Conservation (phyloP, 495 filamentous ascomycete genomes). For the Annulohypoxylon maeteangense region DNA sequence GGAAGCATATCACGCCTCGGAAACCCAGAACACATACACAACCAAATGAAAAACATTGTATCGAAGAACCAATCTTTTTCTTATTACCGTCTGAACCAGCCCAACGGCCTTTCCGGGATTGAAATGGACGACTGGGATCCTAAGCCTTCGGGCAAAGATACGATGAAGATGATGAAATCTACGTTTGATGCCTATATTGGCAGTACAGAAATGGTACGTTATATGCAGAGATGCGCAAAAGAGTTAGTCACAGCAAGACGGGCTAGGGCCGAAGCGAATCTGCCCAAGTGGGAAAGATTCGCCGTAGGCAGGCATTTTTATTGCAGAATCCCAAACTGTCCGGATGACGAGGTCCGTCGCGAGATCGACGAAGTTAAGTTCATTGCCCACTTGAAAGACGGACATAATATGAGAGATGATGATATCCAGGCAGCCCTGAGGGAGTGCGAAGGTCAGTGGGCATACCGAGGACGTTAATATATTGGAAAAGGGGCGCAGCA, state of each 20-base stretch:
- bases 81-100: slow-evolving; percentile 22
- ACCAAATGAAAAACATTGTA: neutral
- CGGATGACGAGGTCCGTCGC: neutral
- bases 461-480: neutral
- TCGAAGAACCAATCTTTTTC: neutral
- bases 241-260: slow-evolving; percentile 15
- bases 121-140: slow-evolving; percentile 31
- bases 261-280: neutral
- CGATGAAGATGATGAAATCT: neutral
- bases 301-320: slow-evolving; percentile 12
- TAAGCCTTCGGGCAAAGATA: neutral
- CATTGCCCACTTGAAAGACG: neutral
- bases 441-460: slow-evolving; percentile 7
- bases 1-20: slow-evolving; percentile 6
- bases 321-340: neutral
- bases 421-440: neutral
- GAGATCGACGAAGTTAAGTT: slow-evolving; percentile 14
- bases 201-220: neutral
- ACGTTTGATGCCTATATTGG: neutral
- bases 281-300: slow-evolving; percentile 16
- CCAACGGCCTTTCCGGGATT: neutral
- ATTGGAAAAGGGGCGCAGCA: too few relatives aligned
- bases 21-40: slow-evolving; percentile 21
- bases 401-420: neutral
- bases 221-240: slow-evolving; percentile 5